A percentile compares a stretch with the other conserved stretches of the same genome.
These are phyloP conservation scores for Cladorrhinum samala DNA, from an alignment of 495 filamentous ascomycete species.

Conservation along the genomic window DNA sequence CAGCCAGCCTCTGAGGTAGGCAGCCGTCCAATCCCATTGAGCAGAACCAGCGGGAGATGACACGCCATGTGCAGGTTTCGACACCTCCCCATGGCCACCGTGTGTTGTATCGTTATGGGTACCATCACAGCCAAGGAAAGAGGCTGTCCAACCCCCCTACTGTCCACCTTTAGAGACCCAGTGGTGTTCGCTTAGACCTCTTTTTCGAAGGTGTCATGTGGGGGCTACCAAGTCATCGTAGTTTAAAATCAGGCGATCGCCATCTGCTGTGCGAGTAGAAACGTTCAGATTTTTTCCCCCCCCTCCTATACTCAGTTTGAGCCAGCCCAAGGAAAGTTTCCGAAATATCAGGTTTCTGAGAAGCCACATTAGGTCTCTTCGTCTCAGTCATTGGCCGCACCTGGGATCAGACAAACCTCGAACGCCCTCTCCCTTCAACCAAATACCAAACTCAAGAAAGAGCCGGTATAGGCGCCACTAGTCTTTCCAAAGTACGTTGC, in stretches of 20 bases:
- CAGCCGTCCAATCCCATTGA: conserved; percentile 21
- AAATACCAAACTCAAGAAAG: not conserved
- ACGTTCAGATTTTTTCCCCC: no score
- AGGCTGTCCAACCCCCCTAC: conserved; percentile 1
- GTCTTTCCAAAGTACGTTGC: not conserved
- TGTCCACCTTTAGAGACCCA: not conserved
- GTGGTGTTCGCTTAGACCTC: conserved; percentile 22
- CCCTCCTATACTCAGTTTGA: no score
- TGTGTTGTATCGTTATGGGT: conserved; percentile 9
- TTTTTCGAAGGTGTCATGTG: conserved; percentile 2
- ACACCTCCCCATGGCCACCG: conserved; percentile 15
- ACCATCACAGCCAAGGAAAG: conserved; percentile 10
- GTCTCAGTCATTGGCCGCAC: not conserved
- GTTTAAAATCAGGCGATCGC: conserved; percentile 20
- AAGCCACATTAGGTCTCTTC: not conserved
- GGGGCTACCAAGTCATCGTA: conserved; percentile 7
- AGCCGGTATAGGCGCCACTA: not conserved
- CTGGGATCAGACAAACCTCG: not conserved
- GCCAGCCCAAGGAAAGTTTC: not conserved
- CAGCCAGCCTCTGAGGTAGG: conserved; percentile 14
- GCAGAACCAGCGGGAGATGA: conserved; percentile 19
- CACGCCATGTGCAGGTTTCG: conserved; percentile 26
- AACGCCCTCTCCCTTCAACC: not conserved
- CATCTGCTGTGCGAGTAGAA: conserved; percentile 2
- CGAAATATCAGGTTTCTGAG: not conserved